Conservation (phyloP, 345 rosid species). For the Citrus cavaleriei region DNA sequence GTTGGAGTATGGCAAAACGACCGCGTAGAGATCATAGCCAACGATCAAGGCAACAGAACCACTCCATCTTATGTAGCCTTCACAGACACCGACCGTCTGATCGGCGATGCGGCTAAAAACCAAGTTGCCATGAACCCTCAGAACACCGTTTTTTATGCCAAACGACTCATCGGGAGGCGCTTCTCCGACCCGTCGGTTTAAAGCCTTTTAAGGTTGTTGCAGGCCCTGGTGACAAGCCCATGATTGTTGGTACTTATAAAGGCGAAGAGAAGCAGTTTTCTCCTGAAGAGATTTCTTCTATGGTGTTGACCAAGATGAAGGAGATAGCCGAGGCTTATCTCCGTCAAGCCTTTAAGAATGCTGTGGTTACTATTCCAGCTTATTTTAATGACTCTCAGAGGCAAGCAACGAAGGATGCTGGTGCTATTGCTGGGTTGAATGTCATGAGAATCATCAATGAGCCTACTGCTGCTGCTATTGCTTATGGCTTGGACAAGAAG, state of each 20-base stretch:
- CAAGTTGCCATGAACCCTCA: slow-evolving; percentile 37
- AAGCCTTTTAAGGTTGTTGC: slow-evolving; percentile 21
- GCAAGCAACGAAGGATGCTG: slow-evolving; percentile 22
- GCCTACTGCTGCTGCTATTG: slow-evolving; percentile 25
- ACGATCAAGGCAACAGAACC: slow-evolving; percentile 39
- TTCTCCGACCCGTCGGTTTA: slow-evolving; percentile 23
- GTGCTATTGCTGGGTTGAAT: slow-evolving; percentile 14
- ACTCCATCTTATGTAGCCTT: slow-evolving; percentile 39
- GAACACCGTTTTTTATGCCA: slow-evolving; percentile 34
- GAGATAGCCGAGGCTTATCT: slow-evolving; percentile 18
- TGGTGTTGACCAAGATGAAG: slow-evolving; percentile 25
- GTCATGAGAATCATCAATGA: slow-evolving; percentile 25
- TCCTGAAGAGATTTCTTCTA: slow-evolving; percentile 27
- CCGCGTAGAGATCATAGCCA: slow-evolving; percentile 36
- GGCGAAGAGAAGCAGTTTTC: slow-evolving; percentile 30
- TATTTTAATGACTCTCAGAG: slow-evolving; percentile 25
- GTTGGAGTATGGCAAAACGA: slow-evolving; percentile 33
- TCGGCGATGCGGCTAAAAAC: slow-evolving; percentile 37
- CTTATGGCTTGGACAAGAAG: slow-evolving; percentile 23
- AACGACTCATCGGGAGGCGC: slow-evolving; percentile 26
- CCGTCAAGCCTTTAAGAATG: slow-evolving; percentile 14
- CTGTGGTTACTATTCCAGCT: slow-evolving; percentile 25
- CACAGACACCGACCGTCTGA: slow-evolving; percentile 33
- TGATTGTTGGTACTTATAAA: slow-evolving; percentile 22
- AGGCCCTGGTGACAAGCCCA: slow-evolving; percentile 26